A percentile compares a stretch with the other conserved stretches of the same genome.
Conservation (phyloP, 1,284 basidiomycete species). For the Nidula niveotomentosa region DNA sequence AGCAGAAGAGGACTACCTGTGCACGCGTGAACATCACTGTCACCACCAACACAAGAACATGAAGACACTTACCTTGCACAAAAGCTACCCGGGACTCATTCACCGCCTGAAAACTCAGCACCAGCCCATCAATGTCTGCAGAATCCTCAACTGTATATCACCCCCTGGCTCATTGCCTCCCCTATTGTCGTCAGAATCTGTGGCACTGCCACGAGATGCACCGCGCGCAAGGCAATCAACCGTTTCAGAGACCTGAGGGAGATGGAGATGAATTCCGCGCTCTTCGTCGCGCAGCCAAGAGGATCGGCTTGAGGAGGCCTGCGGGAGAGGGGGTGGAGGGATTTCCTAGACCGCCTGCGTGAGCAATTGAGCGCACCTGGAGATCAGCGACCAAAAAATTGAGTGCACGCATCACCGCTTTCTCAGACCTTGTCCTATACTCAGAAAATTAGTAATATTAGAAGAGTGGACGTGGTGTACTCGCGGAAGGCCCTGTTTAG, state of each 20-base stretch:
- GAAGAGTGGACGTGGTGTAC: too few relatives aligned
- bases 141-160: slow-evolving; percentile 90
- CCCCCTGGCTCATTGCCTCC: slow-evolving; percentile 86
- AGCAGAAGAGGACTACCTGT: slow-evolving; percentile 88
- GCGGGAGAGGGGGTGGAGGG: slow-evolving; percentile 78
- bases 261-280: slow-evolving; percentile 92
- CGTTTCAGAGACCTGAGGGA: slow-evolving; percentile 91
- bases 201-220: slow-evolving; percentile 78
- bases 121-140: slow-evolving; percentile 90
- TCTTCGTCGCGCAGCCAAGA: slow-evolving; percentile 95
- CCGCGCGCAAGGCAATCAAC: slow-evolving; percentile 84
- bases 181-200: slow-evolving; percentile 80
- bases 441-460: too few relatives aligned
- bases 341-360: not conserved
- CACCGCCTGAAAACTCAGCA: slow-evolving; percentile 83
- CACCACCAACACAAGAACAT: not conserved
- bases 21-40: not conserved
- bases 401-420: not conserved
- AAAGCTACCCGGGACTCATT: slow-evolving; percentile 75
- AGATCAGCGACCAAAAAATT: slow-evolving; percentile 3
- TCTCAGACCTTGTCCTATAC: too few relatives aligned
- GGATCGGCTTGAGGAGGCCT: slow-evolving; percentile 84
- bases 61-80: slow-evolving; percentile 69
- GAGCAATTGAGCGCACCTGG: not conserved
- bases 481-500: too few relatives aligned